These are phyloP conservation scores for Venturia pyrina DNA, from an alignment of 2,329 filamentous ascomycete species.

Conservation along the genomic window DNA sequence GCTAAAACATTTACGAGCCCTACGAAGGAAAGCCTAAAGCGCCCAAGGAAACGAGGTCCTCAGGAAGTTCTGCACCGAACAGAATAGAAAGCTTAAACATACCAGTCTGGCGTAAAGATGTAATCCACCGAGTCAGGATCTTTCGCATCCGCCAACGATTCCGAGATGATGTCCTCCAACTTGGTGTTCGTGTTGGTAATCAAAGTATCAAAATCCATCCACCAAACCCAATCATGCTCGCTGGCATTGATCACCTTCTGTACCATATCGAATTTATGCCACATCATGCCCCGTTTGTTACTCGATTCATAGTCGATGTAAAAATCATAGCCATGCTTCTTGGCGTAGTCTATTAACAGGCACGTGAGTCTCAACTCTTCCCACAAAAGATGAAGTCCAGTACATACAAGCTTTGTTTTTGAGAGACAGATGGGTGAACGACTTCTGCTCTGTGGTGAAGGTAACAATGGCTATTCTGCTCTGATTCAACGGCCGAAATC, in stretches of 20 bases:
- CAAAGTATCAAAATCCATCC: conserved; percentile 32
- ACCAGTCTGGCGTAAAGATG: conserved; percentile 30
- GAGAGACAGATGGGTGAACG: conserved; percentile 27
- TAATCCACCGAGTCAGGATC: conserved; percentile 26
- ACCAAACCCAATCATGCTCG: conserved; percentile 34
- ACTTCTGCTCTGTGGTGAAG: conserved; percentile 27
- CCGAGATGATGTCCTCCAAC: conserved; percentile 26
- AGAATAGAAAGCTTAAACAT: neutral
- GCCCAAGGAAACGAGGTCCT: neutral
- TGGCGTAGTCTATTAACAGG: conserved; percentile 25
- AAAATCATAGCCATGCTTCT: conserved; percentile 30
- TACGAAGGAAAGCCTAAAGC: neutral
- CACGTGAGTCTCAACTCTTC: neutral
- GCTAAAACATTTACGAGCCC: neutral
- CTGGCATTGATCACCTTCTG: conserved; percentile 24
- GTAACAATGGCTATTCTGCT: conserved; percentile 25
- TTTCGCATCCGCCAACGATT: conserved; percentile 22
- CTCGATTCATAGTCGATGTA: conserved; percentile 30
- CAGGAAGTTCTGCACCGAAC: neutral
- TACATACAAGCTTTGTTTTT: conserved; percentile 27
- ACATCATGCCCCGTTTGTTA: conserved; percentile 22
- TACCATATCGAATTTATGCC: conserved; percentile 30
- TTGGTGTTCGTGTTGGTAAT: conserved; percentile 30
- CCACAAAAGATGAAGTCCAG: neutral
- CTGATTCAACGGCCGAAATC: conserved; percentile 12